Conservation (phyloP, 495 filamentous ascomycete species). For the Penicillium dipodomyicola region DNA sequence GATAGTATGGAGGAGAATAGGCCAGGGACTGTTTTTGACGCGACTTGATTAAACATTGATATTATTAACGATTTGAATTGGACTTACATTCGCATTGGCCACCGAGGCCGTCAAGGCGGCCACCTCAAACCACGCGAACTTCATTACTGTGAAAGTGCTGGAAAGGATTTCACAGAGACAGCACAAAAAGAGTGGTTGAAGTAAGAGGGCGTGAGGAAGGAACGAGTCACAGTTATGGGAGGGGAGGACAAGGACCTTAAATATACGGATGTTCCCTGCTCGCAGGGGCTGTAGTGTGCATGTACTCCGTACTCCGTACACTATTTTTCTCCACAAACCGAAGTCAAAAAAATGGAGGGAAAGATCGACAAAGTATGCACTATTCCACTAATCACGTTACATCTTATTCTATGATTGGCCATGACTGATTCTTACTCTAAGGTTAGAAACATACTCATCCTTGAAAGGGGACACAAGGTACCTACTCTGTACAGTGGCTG, state of each 20-base stretch:
- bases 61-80: background rate
- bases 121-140: slow-evolving; percentile 40
- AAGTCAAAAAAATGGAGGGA: slow-evolving; percentile 5
- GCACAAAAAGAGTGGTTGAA: background rate
- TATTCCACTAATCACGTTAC: slow-evolving; percentile 3
- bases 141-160: slow-evolving; percentile 31
- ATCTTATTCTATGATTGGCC: background rate
- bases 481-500: background rate
- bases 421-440: background rate
- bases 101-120: slow-evolving; percentile 36
- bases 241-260: slow-evolving; percentile 3
- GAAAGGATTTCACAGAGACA: background rate
- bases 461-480: slow-evolving; percentile 5
- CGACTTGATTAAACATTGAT: slow-evolving; percentile 5
- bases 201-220: background rate
- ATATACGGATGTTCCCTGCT: background rate
- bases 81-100: slow-evolving; percentile 36
- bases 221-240: background rate
- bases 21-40: slow-evolving; percentile 32
- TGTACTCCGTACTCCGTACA: background rate
- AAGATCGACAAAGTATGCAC: slow-evolving; percentile 12
- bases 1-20: slow-evolving; percentile 67
- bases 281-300: slow-evolving; percentile 4
- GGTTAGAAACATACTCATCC: background rate
- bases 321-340: background rate